Evolutionary conservation across 805 yeast genomes (phyloP), one percentile per base, ranked within the genome.

Genomic region (Kazachstania kunashirensis): DNA sequence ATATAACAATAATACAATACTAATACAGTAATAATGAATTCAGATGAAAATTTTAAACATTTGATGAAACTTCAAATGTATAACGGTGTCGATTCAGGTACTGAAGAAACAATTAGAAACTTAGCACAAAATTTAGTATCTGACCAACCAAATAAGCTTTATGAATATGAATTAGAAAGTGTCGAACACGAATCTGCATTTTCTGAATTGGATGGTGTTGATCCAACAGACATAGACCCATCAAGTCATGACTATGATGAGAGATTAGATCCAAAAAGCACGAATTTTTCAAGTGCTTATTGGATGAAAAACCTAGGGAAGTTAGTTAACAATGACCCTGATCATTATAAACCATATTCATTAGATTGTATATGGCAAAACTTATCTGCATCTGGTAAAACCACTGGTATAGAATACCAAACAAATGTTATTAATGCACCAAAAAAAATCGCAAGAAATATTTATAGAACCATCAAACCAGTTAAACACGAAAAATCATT

Each of bases 261-360:
- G 1, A 49, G 59, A 27, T 63, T 81, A 43, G 74, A 80, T 49
- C 89, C 89, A 6, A 62, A 68, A 39, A 60, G 69, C 29, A 72
- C 67, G 1, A 52, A 69, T 19, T 81, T 81, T 58, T 61, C 65
- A 46, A 65, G 82, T 18, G 65, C 66, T 43, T 70, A 66, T 42
- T 81, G 86, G 86, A 71, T 78, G 38, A 68, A 70, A 49, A 75
- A 77, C 47, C 58, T 80, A 61, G 64, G 68, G 42, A 62, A 66
- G 36, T 50, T 79, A 38, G 59, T 56, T 52, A 70, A 68, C 30
- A 55, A 68, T 6, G 81, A 79, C 48, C 74, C 75, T 0, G 84
- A 76, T 3, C 66, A 73, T 49, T 77, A 71, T 53, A 70, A 71
- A 48, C 75, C 77, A 18, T 61, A 73, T 32, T 66, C 69, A 16